Percentiles rank a stretch among this genome's conserved stretches.
Conservation (phyloP, 371 early-diverging fungal genomes). For the Zychaea mexicana region DNA sequence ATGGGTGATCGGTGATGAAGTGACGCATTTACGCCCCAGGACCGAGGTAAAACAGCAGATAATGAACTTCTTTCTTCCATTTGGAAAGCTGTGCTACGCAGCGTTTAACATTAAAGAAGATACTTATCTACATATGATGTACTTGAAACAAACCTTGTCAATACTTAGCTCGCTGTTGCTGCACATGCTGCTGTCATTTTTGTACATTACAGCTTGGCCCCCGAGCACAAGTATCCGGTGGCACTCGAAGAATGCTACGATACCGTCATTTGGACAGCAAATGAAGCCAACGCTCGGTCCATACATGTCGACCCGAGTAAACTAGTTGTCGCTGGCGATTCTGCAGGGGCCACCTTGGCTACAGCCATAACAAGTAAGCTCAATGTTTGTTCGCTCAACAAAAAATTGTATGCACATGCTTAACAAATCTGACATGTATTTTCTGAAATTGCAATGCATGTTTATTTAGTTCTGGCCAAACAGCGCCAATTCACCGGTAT, state of each 20-base stretch:
- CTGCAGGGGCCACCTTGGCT: constrained; percentile 35
- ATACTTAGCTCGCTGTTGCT: background rate
- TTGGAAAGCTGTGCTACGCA: background rate
- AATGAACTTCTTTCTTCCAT: too few relatives aligned
- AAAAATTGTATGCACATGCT: background rate
- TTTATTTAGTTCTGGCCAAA: constrained; percentile 36
- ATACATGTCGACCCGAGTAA: constrained; percentile 19
- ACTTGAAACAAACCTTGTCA: background rate
- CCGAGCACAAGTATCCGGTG: constrained; percentile 26
- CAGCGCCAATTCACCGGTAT: constrained; percentile 20
- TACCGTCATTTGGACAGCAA: constrained; percentile 21
- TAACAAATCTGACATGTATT: background rate
- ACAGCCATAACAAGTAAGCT: constrained; percentile 20
- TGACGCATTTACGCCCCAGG: background rate
- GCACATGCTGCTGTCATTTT: constrained; percentile 19
- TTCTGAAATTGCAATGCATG: too few relatives aligned
- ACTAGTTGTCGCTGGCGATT: constrained; percentile 33
- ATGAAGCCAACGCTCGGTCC: constrained; percentile 14
- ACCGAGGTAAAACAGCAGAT: constrained; percentile 12
- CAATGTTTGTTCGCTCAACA: background rate
- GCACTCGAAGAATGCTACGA: constrained; percentile 35
- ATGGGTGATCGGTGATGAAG: constrained; percentile 16
- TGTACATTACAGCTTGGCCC: constrained; percentile 22
- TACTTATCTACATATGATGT: background rate
- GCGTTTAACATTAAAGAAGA: too few relatives aligned